Base-by-base conservation (phyloP, 805 yeast species). In the Candida tallmaniae region DNA sequence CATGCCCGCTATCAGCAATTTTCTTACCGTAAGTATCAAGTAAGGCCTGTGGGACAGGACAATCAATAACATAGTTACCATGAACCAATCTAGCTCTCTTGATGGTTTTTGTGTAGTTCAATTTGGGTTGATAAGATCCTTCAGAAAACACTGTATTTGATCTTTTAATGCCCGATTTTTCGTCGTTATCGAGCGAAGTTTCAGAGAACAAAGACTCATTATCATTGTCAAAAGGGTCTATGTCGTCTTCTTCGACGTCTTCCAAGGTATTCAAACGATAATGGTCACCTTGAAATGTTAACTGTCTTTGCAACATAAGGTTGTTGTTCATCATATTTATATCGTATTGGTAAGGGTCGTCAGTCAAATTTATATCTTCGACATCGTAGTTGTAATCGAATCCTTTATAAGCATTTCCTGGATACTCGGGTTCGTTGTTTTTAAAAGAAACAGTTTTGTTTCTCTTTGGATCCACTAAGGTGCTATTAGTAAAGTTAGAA, bases 11-110 rank as follows among this genome's bases (percentile, higher is more conserved):
- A 27, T 60, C 63, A 8, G 52, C 47, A 39, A 58, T 51, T 36
- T 54, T 51, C 35, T 46, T 50, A 4, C 67, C 66, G 40, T 57
- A 66, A 5, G 56, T 60, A 29, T 53, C 58, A 28, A 65, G 47
- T 23, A 67, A 54, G 9, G 62, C 47, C 32, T 52, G 42, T 8
- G 73, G 73, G 8, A 58, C 64, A 1, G 70, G 70, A 14, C 66
- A 65, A 41, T 67, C 73, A 31, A 67, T 61, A 8, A 65, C 60
- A 39, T 66, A 67, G 46, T 67, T 64, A 15, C 73, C 73, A 35
- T 63, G 53, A 30, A 67, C 65, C 38, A 67, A 51, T 35, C 47
- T 53, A 11, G 71, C 71, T 36, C 60, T 57, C 42, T 67, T 67
- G 41, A 67, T 54, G 24, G 73, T 67, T 35, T 63, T 62, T 15